Conservation (phyloP, 1,284 basidiomycete species). For the Heterobasidion annosum region DNA sequence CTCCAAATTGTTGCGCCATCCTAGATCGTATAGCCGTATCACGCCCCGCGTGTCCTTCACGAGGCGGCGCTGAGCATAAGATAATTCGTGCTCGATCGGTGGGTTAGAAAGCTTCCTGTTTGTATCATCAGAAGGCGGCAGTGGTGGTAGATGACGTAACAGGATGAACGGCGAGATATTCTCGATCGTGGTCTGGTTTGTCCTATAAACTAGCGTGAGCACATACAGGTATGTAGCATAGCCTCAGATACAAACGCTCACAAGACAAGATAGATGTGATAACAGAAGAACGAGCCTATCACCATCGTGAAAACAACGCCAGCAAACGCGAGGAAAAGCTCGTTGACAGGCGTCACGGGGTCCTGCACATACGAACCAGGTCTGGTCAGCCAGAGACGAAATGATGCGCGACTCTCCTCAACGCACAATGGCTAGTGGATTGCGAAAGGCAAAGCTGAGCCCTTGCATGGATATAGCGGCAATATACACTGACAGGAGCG, state of each 20-base stretch:
- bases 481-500: conserved; percentile 58
- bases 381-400: too few relatives aligned
- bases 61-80: conserved; percentile 55
- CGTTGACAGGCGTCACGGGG: conserved; percentile 61
- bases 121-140: conserved; percentile 26
- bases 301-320: conserved; percentile 59
- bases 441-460: conserved; percentile 58
- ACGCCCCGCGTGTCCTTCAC: conserved; percentile 59
- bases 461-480: conserved; percentile 46
- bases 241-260: conserved; percentile 25
- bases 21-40: conserved; percentile 70
- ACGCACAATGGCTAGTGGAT: conserved; percentile 52
- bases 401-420: background rate
- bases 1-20: conserved; percentile 63
- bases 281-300: conserved; percentile 69
- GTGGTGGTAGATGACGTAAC: conserved; percentile 55
- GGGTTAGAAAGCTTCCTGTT: conserved; percentile 49
- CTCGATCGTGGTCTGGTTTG: conserved; percentile 83
- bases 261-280: conserved; percentile 77
- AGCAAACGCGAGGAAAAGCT: conserved; percentile 53
- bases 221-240: background rate
- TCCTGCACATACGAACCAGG: conserved; percentile 29
- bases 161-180: conserved; percentile 71
- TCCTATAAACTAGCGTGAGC: conserved; percentile 32
- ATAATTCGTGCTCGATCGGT: conserved; percentile 71